Evolutionary conservation across 768 basidiomycete species (phyloP), one percentile per base, ranked within the genome.

Genomic region (Boletus edulis): DNA sequence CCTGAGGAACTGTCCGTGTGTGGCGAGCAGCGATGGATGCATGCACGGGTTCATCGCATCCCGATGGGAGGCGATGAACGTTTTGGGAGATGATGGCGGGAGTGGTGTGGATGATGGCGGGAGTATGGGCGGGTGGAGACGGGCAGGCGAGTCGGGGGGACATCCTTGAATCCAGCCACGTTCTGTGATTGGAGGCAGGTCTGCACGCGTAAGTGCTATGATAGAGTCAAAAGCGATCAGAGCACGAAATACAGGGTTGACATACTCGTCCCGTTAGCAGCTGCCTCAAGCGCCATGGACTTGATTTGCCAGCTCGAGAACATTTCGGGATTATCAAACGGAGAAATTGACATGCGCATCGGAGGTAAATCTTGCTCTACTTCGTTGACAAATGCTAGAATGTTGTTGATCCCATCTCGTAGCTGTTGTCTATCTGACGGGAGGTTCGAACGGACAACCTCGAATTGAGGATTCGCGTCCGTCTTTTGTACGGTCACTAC

Each of bases 1-100:
- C 0, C 78, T 75, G 24, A 85, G 72, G 60, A 81, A 82, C 48
- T 80, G 78, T 0, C 81, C 82, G 58, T 84, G 82, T 0, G 76
- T 71, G 4, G 50, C 52, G 35, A 77, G 51, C 38, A 72, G 56
- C 17, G 61, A 59, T 1, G 76, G 76, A 50, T 76, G 67, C 22
- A 42, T 29, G 55, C 76, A 77, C 0, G 75, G 71, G 46, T 75
- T 51, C 75, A 77, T 76, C 24, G 68, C 54, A 13, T 52, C 57
- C 2, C 56, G 60, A 50, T 76, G 76, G 24, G 74, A 65, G 18
- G 67, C 65, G 34, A 77, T 73, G 44, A 77, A 77, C 6, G 34
- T 35, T 3, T 35, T 35, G 11, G 34, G 34, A 35, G 34, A 35
- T 11, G 34, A 35, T 1, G 34, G 34, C 14, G 13, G 34, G 14